phyloP scores from a whole-genome alignment of 257 asterid species.

The Capsicum baccatum region DNA sequence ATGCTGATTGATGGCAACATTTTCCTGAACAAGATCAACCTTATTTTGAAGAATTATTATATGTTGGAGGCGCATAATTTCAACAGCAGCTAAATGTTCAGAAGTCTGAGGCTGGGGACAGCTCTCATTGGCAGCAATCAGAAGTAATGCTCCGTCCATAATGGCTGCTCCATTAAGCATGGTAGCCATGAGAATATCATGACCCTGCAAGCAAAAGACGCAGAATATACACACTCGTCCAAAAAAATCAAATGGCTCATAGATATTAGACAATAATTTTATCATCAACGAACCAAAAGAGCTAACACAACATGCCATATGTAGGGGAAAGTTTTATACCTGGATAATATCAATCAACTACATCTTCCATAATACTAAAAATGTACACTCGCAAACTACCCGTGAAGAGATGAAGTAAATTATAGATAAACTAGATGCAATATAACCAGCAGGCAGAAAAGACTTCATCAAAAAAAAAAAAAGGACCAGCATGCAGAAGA shows the following conservation, averaged over 20 bases:
- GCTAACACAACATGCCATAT: not conserved
- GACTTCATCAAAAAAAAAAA: too few species aligned
- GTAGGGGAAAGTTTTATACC: not conserved
- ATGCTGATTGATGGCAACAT: constrained; percentile 95
- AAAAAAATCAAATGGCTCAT: not conserved
- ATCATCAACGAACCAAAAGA: not conserved
- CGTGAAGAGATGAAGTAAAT: not conserved
- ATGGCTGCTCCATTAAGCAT: constrained; percentile 99
- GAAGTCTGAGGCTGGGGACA: constrained; percentile 99
- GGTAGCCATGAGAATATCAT: constrained; percentile 98
- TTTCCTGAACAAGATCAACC: constrained; percentile 98
- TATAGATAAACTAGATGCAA: not conserved
- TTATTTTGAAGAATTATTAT: constrained; percentile 95
- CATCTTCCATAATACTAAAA: not conserved
- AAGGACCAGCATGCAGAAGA: not conserved
- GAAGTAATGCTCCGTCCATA: constrained; percentile 96
- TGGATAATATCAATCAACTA: not conserved
- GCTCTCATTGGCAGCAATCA: constrained; percentile 94
- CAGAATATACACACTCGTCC: not conserved
- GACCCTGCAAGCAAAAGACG: constrained; percentile 58
- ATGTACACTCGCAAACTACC: not conserved
- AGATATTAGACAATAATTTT: not conserved
- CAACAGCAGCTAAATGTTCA: constrained; percentile 97
- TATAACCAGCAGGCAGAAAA: too few species aligned
- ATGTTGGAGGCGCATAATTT: constrained; percentile 91